A percentile compares a stretch with the other conserved stretches of the same genome.
Conservation (phyloP, 306 rosid species). For the Vigna reflexopilosa region DNA sequence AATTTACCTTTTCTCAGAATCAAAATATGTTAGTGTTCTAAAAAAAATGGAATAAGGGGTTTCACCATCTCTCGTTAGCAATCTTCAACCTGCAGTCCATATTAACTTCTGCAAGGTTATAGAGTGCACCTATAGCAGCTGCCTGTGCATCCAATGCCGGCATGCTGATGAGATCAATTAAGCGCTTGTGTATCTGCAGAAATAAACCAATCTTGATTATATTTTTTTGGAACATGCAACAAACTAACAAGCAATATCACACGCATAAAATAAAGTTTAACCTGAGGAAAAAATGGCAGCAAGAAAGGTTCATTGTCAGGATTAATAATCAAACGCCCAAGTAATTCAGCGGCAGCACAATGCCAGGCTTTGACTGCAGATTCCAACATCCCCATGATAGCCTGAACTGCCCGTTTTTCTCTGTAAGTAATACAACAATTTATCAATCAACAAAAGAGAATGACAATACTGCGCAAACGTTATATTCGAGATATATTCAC, state of each 20-base stretch:
- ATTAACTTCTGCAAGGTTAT: constrained; percentile 97
- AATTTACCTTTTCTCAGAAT: constrained; percentile 17
- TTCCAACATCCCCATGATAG: constrained; percentile 91
- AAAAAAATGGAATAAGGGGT: neutral
- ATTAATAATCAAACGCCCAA: constrained; percentile 93
- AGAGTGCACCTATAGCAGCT: constrained; percentile 95
- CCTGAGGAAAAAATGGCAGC: constrained; percentile 91
- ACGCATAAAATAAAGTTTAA: constrained; percentile 44
- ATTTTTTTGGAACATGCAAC: neutral
- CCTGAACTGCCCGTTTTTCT: constrained; percentile 90
- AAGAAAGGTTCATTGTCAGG: constrained; percentile 95
- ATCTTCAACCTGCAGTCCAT: constrained; percentile 97
- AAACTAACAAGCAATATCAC: constrained; percentile 15
- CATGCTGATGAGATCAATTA: constrained; percentile 87
- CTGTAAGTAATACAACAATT: constrained; percentile 51
- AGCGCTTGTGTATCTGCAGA: constrained; percentile 87
- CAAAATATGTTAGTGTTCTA: neutral
- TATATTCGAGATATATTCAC: constrained; percentile 41
- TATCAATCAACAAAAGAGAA: constrained; percentile 39
- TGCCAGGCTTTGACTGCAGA: constrained; percentile 93
- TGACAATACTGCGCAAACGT: constrained; percentile 2
- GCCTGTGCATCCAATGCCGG: constrained; percentile 94
- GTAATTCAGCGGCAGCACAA: constrained; percentile 93
- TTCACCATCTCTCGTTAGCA: constrained; percentile 95
- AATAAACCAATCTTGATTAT: constrained; percentile 35